A percentile compares a stretch with the other conserved stretches of the same genome.
Evolutionary conservation across 2,329 filamentous ascomycete genomes (phyloP).

Genomic region (Cercospora citrullina): DNA sequence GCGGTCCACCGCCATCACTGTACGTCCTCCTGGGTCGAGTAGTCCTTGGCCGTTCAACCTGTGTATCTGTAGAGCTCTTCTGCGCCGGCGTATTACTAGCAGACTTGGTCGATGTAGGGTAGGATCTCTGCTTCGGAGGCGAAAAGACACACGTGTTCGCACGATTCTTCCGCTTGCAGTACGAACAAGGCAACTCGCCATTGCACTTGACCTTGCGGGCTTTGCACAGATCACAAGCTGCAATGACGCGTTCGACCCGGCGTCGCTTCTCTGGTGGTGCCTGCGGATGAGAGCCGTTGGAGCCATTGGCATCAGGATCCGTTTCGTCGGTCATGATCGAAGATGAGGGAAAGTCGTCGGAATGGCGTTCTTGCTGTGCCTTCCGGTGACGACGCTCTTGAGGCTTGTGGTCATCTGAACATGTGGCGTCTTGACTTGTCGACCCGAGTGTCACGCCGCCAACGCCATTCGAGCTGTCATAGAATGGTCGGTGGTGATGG

Average conservation of each 20-base stretch:
- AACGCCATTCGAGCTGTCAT: neutral
- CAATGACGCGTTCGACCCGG: constrained; percentile 31
- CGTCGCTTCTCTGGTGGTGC: constrained; percentile 24
- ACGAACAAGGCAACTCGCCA: constrained; percentile 53
- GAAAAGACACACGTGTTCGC: constrained; percentile 43
- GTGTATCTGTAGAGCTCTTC: constrained; percentile 1
- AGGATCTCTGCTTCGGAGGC: constrained; percentile 16
- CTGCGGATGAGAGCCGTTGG: neutral
- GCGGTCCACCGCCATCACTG: constrained; percentile 4
- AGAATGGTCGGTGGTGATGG: neutral
- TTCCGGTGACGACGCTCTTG: neutral
- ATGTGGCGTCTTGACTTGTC: neutral
- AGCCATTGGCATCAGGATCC: neutral
- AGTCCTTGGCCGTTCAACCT: neutral
- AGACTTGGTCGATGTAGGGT: constrained; percentile 32
- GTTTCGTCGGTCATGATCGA: constrained; percentile 1
- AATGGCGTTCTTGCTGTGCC: neutral
- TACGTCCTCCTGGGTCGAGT: neutral
- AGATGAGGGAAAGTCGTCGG: neutral
- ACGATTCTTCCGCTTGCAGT: constrained; percentile 48
- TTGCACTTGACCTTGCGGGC: constrained; percentile 55
- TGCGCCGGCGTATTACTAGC: constrained; percentile 33
- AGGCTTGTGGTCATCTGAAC: neutral
- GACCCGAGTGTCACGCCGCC: neutral
- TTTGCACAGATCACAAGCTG: constrained; percentile 50